Percentiles rank a stretch among this genome's conserved stretches.
These are phyloP conservation scores for Pichia sp. DNA, from an alignment of 1,139 yeast genomes.

Conservation along the genomic window DNA sequence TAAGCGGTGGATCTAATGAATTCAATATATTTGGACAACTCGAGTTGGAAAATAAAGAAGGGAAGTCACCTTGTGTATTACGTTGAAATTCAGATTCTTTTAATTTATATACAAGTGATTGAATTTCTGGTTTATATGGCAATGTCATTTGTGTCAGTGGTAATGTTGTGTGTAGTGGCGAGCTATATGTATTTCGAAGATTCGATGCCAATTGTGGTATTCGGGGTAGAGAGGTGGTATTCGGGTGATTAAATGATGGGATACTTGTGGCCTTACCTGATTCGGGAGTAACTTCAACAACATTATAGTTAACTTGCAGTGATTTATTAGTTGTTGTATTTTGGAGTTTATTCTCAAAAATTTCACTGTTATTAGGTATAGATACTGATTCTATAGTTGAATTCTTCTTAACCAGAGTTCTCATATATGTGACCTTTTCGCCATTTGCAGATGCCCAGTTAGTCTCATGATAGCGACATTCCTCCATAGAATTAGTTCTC, in stretches of 20 bases:
- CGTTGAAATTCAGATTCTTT: neutral
- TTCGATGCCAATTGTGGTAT: too few relatives aligned
- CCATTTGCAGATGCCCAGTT: slow-evolving; percentile 34
- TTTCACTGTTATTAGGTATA: too few relatives aligned
- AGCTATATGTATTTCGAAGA: too few relatives aligned
- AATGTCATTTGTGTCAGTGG: too few relatives aligned
- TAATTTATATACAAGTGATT: neutral
- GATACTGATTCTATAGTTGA: neutral
- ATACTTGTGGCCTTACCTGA: neutral
- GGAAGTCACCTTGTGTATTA: neutral
- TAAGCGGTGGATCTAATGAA: too few relatives aligned
- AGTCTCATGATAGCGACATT: slow-evolving; percentile 58
- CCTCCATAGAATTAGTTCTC: slow-evolving; percentile 58
- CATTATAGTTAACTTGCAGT: neutral
- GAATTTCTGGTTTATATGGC: neutral
- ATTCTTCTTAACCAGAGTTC: neutral
- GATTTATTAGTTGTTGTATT: neutral
- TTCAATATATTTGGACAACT: neutral
- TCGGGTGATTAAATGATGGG: neutral
- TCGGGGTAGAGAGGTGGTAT: too few relatives aligned
- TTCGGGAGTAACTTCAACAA: neutral
- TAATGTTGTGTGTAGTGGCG: too few relatives aligned
- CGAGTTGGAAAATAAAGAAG: neutral
- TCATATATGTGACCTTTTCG: slow-evolving; percentile 3
- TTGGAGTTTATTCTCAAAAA: too few relatives aligned